Conservation (phyloP, 805 yeast genomes). For the Zygotorulaspora florentina region DNA sequence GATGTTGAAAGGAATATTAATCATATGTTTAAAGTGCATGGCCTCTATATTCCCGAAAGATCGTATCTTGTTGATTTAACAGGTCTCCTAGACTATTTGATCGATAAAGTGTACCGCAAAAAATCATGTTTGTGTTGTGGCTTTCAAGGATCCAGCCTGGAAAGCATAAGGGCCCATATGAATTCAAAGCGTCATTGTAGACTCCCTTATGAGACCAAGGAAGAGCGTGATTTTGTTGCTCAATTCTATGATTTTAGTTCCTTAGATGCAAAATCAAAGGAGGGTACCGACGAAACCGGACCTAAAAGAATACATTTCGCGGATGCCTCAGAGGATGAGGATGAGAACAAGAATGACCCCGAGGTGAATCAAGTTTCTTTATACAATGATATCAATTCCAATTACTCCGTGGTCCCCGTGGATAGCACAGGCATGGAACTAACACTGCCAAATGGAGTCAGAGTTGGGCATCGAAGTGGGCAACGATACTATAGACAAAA, state of each 20-base stretch:
- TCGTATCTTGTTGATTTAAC: constrained; percentile 59
- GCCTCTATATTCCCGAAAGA: constrained; percentile 83
- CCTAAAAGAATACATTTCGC: constrained; percentile 34
- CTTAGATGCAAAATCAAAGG: constrained; percentile 43
- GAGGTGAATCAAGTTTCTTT: no score
- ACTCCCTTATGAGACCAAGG: constrained; percentile 80
- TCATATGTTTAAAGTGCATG: constrained; percentile 79
- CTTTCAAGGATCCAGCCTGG: constrained; percentile 78
- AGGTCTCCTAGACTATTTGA: constrained; percentile 72
- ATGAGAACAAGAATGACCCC: constrained; percentile 22
- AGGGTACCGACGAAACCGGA: constrained; percentile 10
- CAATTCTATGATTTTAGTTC: constrained; percentile 82
- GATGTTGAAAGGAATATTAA: constrained; percentile 56
- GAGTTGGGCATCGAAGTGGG: constrained; percentile 77
- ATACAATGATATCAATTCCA: constrained; percentile 28
- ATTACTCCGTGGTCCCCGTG: constrained; percentile 38
- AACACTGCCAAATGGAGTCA: constrained; percentile 70
- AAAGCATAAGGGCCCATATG: constrained; percentile 89
- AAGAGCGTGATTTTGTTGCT: constrained; percentile 70
- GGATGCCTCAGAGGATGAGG: constrained; percentile 26
- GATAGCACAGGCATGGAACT: constrained; percentile 60
- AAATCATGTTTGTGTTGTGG: constrained; percentile 77
- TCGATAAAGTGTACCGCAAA: constrained; percentile 78
- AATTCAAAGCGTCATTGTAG: constrained; percentile 78
- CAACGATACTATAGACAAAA: constrained; percentile 70